Percentiles rank a stretch among this genome's conserved stretches.
These are phyloP conservation scores for Stenocarpella maydis DNA, from an alignment of 2,329 filamentous ascomycete species.

Conservation along the genomic window DNA sequence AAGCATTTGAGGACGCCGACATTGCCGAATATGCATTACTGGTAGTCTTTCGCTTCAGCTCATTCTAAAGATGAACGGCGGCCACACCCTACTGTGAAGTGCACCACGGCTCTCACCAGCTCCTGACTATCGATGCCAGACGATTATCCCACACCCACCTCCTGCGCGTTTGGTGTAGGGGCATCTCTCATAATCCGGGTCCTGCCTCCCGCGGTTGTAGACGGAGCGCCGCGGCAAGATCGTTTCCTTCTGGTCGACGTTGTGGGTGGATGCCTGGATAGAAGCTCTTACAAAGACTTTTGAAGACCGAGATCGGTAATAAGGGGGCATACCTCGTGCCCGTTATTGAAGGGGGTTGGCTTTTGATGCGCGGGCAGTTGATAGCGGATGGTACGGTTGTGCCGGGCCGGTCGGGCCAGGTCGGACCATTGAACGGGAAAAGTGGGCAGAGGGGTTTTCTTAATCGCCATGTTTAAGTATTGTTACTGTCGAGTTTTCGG, in stretches of 20 bases:
- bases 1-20: slow-evolving; percentile 10
- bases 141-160: slow-evolving; percentile 12
- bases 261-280: slow-evolving; percentile 14
- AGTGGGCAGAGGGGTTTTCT: slow-evolving; percentile 24
- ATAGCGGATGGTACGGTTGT: slow-evolving; percentile 24
- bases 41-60: slow-evolving; percentile 29
- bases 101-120: slow-evolving; percentile 11
- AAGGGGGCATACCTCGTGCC: background rate
- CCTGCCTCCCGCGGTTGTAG: slow-evolving; percentile 15
- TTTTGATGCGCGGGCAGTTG: slow-evolving; percentile 25
- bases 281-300: slow-evolving; percentile 23
- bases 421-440: slow-evolving; percentile 19
- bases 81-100: background rate
- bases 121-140: slow-evolving; percentile 12
- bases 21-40: slow-evolving; percentile 32
- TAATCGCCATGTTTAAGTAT: slow-evolving; percentile 35
- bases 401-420: slow-evolving; percentile 27
- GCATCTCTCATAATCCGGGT: background rate
- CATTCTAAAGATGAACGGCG: slow-evolving; percentile 24
- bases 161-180: slow-evolving; percentile 11
- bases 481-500: slow-evolving; percentile 33
- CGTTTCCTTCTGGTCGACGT: slow-evolving; percentile 22
- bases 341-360: background rate
- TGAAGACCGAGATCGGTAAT: slow-evolving; percentile 31
- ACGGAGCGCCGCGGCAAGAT: background rate